Evolutionary conservation across 441 rosid genomes (phyloP), one percentile per base, ranked within the genome.

Genomic region (Daphne laureola): DNA sequence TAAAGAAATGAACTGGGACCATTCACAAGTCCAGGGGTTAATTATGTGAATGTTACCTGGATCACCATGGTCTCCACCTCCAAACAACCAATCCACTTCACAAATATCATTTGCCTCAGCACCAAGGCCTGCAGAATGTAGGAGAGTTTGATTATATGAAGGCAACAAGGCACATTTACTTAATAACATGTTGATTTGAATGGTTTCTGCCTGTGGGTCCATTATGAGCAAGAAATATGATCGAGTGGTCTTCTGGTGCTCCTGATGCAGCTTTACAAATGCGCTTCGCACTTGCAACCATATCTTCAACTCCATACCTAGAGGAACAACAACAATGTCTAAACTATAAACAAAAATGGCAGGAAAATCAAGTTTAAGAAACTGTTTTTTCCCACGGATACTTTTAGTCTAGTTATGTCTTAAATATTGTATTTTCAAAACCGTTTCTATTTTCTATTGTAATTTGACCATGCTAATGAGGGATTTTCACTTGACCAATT

Each of bases 61-160:
- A 84, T 88, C 96, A 51, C 98, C 98, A 73, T 87, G 77, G 78
- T 85, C 96, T 38, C 95, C 90, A 12, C 82, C 96, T 60, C 68
- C 83, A 49, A 15, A 51, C 23, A 31, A 67, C 96, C 90, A 87
- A 67, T 91, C 95, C 77, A 55, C 81, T 68, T 95, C 95, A 60
- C 98, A 87, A 5, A 91, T 87, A 69, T 86, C 87, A 63, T 75
- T 77, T 60, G 69, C 51, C 56, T 69, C 79, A 58, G 89, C 79
- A 56, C 96, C 98, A 59, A 88, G 95, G 40, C 93, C 98, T 91
- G 77, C 52, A 71, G 58, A 56, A 58, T 52, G 31, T 35, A 46
- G 48, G 42, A 42, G 44, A 13, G 49, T 55, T 59, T 5, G 35
- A 40, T 17, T 52, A 44, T 15, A 27, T 41, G 50, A 14, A 31